phyloP scores from a whole-genome alignment of 768 basidiomycete genomes.

The Solioccasus polychromus region DNA sequence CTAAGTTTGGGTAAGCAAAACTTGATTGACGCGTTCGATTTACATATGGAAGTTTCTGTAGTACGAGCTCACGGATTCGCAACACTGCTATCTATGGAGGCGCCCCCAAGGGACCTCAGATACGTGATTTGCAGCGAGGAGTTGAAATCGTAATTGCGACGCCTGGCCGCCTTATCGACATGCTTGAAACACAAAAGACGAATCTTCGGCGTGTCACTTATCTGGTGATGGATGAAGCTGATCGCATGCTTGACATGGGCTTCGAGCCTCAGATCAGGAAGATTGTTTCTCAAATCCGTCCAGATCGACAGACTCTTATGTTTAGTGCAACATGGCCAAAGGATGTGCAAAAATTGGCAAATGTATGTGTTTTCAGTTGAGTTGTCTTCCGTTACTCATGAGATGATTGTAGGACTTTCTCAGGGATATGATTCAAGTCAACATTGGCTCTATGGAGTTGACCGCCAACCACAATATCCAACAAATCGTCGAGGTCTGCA shows the following conservation, averaged over 20 bases:
- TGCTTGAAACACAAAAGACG: constrained; percentile 96
- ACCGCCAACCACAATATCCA: constrained; percentile 98
- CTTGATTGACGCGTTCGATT: not conserved
- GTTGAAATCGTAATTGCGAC: constrained; percentile 99
- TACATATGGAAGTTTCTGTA: constrained; percentile 25
- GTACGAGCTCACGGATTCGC: constrained; percentile 89
- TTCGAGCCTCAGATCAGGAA: constrained; percentile 99
- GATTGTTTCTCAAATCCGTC: constrained; percentile 95
- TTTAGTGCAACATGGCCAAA: constrained; percentile 99
- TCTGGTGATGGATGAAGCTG: constrained; percentile 98
- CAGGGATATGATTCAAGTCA: constrained; percentile 95
- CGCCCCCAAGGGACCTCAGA: constrained; percentile 97
- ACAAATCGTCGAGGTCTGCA: constrained; percentile 95
- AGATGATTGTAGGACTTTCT: constrained; percentile 75
- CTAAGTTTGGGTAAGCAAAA: constrained; percentile 85
- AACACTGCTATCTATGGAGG: constrained; percentile 99
- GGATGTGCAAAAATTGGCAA: constrained; percentile 96
- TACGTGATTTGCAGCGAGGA: constrained; percentile 94
- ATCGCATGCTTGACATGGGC: constrained; percentile 99
- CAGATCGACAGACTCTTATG: constrained; percentile 98
- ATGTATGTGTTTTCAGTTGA: constrained; percentile 41
- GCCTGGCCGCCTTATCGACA: constrained; percentile 98
- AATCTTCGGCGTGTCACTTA: constrained; percentile 96
- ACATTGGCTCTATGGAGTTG: constrained; percentile 97
- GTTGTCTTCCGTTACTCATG: not conserved